Percentiles rank a stretch among this genome's conserved stretches.
phyloP scores from a whole-genome alignment of 139 green algal genomes.

The Chlorella sp. region DNA sequence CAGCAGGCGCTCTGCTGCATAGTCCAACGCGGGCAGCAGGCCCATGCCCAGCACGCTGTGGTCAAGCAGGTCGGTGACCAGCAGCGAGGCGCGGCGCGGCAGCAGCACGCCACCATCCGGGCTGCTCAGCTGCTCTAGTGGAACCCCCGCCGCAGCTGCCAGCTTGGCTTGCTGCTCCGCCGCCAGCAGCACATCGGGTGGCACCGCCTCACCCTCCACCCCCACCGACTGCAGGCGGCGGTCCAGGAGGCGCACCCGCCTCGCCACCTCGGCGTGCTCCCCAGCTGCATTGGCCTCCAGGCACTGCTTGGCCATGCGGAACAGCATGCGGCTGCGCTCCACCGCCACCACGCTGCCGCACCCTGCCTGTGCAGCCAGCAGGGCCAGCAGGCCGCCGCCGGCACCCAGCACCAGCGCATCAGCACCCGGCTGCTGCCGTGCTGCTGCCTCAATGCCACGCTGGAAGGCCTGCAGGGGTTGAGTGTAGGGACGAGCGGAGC shows the following conservation, averaged over 20 bases:
- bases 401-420: conserved; percentile 55
- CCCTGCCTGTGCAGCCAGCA: conserved; percentile 53
- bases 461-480: conserved; percentile 14
- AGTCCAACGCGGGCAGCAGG: conserved; percentile 57
- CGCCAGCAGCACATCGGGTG: conserved; percentile 3
- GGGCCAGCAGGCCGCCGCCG: conserved; percentile 49
- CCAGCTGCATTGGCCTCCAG: conserved; percentile 47
- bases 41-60: conserved; percentile 60
- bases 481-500: no score
- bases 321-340: conserved; percentile 66
- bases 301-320: conserved; percentile 66
- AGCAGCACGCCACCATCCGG: conserved; percentile 29
- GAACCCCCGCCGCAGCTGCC: neutral
- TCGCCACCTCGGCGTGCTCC: neutral
- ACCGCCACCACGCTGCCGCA: conserved; percentile 47
- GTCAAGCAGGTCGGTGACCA: conserved; percentile 72
- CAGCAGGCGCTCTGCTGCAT: conserved; percentile 53
- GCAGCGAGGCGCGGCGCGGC: conserved; percentile 48
- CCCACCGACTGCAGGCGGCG: conserved; percentile 21
- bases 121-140: neutral
- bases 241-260: conserved; percentile 11
- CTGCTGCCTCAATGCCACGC: neutral
- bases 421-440: neutral
- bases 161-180: neutral
- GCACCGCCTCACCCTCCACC: conserved; percentile 11